Evolutionary conservation across 331 rosid species (phyloP), one percentile per base, ranked within the genome.

Genomic region (Rhamnella rubrinervis): DNA sequence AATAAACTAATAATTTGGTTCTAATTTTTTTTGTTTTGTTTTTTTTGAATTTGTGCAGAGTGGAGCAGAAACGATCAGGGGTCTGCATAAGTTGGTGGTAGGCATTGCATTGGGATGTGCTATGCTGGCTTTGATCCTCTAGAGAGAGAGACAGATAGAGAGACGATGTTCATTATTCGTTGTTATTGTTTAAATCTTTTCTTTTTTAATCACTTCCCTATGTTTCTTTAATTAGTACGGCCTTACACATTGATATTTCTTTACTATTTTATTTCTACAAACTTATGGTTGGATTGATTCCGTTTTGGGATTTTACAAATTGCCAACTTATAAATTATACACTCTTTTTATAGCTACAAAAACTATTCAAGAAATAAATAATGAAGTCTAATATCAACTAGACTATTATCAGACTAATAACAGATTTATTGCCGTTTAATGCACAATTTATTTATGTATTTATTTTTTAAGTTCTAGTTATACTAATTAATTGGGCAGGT

Each of bases 41-140:
- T 66, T 59, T 57, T 65, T 20, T 16, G 44, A 46, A 57, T 61
- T 31, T 31, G 35, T 85, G 82, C 97, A 93, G 98, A 88, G 85
- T 71, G 97, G 95, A 71, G 96, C 96, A 0, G 87, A 76, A 31
- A 55, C 62, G 31, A 61, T 86, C 31, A 56, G 69, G 67, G 23
- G 74, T 73, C 44, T 86, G 81, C 83, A 82, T 78, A 84, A 79
- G 85, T 63, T 86, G 72, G 58, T 80, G 6, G 92, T 85, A 63
- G 74, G 85, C 77, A 56, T 90, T 66, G 91, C 85, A 17, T 71
- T 93, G 84, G 90, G 92, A 80, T 87, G 82, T 80, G 89, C 87
- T 19, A 53, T 78, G 38, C 50, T 90, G 60, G 88, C 85, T 52
- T 74, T 88, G 76, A 52, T 85, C 41, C 70, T 72, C 81, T 91